Evolutionary conservation across 768 basidiomycete genomes (phyloP).

Genomic region (Suillus brevipes): DNA sequence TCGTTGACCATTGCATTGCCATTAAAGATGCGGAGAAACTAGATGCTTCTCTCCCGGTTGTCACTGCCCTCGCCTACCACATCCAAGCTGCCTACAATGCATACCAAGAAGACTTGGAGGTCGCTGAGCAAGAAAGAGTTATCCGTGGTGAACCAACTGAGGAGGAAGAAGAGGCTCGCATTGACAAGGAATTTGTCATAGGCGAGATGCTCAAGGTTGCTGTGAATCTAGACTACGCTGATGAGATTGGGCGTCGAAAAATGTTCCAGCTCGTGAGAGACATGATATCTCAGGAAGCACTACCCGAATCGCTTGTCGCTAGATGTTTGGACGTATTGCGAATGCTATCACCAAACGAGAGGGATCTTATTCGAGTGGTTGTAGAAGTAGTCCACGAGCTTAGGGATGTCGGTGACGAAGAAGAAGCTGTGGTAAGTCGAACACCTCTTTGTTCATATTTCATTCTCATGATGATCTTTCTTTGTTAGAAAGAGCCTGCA

Average conservation of each 20-base stretch:
- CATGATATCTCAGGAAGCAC: constrained; percentile 71
- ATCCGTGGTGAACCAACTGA: constrained; percentile 34
- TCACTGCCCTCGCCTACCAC: constrained; percentile 75
- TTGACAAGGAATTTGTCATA: constrained; percentile 66
- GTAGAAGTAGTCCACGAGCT: constrained; percentile 87
- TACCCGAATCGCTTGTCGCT: constrained; percentile 71
- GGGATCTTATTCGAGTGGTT: constrained; percentile 83
- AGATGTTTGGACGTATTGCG: constrained; percentile 83
- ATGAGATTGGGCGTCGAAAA: constrained; percentile 87
- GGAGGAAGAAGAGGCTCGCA: constrained; percentile 48
- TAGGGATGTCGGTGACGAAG: constrained; percentile 46
- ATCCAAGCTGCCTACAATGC: constrained; percentile 73
- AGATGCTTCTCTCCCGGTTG: constrained; percentile 76
- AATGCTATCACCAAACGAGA: constrained; percentile 68
- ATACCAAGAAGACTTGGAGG: constrained; percentile 45
- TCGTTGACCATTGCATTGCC: constrained; percentile 71
- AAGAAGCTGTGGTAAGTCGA: constrained; percentile 35
- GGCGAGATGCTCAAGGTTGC: constrained; percentile 80
- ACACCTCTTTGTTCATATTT: neutral
- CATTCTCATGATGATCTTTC: neutral
- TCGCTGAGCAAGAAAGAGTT: constrained; percentile 38
- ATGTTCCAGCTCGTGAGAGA: constrained; percentile 86
- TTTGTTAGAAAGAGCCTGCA: constrained; percentile 22
- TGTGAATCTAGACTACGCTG: constrained; percentile 81
- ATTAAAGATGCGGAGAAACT: constrained; percentile 62